A percentile compares a stretch with the other conserved stretches of the same genome.
These are phyloP conservation scores for Ganoderma leucocontextum DNA, from an alignment of 1,284 basidiomycete species.

Conservation along the genomic window DNA sequence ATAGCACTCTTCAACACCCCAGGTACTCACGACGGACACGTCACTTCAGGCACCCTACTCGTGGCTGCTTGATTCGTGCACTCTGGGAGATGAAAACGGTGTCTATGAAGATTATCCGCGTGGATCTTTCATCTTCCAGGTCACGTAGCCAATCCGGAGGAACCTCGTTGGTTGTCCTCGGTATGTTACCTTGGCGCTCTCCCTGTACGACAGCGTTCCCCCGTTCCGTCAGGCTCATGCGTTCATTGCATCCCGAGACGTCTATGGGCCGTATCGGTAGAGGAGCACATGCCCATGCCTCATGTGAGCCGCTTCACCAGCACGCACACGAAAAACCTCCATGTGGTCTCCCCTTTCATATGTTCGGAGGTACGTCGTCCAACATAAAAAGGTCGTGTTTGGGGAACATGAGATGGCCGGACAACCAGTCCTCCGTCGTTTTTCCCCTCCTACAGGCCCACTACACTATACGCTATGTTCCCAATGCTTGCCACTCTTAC, in stretches of 20 bases:
- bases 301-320: slow-evolving; percentile 16
- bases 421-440: slow-evolving; percentile 2
- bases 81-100: background rate
- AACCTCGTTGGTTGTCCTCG: background rate
- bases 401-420: slow-evolving; percentile 6
- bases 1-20: background rate
- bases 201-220: background rate
- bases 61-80: background rate
- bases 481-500: slow-evolving; percentile 15
- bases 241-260: slow-evolving; percentile 14
- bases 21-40: background rate
- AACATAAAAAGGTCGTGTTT: slow-evolving; percentile 21
- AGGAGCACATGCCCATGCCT: slow-evolving; percentile 11
- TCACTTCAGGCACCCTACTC: background rate
- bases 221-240: background rate
- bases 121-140: background rate
- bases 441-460: background rate
- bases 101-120: background rate
- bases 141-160: background rate
- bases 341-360: slow-evolving; percentile 9
- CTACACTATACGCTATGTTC: slow-evolving; percentile 16
- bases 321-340: slow-evolving; percentile 3
- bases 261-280: background rate
- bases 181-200: background rate
- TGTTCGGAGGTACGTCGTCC: background rate